Base-by-base conservation (phyloP, 2,329 filamentous ascomycete species). In the Fusarium marasasianum region DNA sequence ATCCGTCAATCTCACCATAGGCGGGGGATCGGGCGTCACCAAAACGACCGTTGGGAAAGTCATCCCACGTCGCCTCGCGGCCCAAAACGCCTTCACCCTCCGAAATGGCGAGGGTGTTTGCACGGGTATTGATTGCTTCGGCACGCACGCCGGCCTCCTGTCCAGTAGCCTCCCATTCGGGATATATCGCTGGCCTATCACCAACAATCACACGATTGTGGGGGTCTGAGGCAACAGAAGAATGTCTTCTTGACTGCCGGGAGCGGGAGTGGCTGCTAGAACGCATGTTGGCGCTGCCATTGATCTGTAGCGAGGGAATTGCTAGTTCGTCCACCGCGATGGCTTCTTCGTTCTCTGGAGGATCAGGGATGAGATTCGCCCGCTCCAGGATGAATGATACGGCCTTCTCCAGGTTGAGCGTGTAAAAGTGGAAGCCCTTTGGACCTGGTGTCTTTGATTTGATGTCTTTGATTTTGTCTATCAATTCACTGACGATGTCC, bases 1-100 rank as follows among this genome's bases (percentile, higher is more conserved):
- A 98, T n/a, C 96, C 96, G 80, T 98, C 95, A 67, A 98, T 98
- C 82, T 98, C 95, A 78, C 96, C 96, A 80, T 97, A 98, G 1
- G 96, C 96, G 3, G 95, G 95, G 6, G 95, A 98, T 59, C 96
- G 90, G 9, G 95, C 94, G 79, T 98, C 96, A 80, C 96, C 96
- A 91, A 96, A 98, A 63, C 96, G 91, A 35, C 96, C 96, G 85
- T 98, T 98, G 72, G 96, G 96, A 82, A 95, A 99, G 80, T 99
- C 96, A 79, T 99, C 96, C 96, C 96, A 99, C 2, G 96, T 99
- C 40, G 96, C 96, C 86, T 98, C 96, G 56, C 96, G 90, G 17
- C 96, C 96, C 12, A 98, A 87, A 8, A 93, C 89, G 31, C 96
- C 96, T 79, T 98, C 93, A 11, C 96, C 96, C 84, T 98, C 96